Percentiles rank a stretch among this genome's conserved stretches.
Evolutionary conservation across 1,284 basidiomycete species (phyloP).

Genomic region (Thelephora terrestris): DNA sequence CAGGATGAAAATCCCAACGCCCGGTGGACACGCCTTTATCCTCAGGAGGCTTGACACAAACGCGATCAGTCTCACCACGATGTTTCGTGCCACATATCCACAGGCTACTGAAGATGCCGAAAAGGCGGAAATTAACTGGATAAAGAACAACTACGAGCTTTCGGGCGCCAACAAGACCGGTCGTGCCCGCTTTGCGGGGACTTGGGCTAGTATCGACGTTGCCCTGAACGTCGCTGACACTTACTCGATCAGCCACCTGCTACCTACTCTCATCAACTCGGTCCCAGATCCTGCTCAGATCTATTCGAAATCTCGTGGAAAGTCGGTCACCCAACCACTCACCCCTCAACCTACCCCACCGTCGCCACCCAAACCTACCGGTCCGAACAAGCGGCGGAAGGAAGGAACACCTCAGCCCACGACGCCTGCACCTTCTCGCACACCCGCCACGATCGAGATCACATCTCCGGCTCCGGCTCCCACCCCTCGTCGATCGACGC

Average conservation of each 20-base stretch:
- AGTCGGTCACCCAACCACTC: slow-evolving; percentile 18
- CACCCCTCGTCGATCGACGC: slow-evolving; percentile 36
- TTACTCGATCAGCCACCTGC: slow-evolving; percentile 53
- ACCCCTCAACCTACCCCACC: slow-evolving; percentile 13
- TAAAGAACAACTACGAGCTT: slow-evolving; percentile 73
- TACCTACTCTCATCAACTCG: slow-evolving; percentile 62
- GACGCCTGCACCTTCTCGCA: slow-evolving; percentile 7
- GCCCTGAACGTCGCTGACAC: slow-evolving; percentile 55
- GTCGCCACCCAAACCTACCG: slow-evolving; percentile 8
- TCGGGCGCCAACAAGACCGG: slow-evolving; percentile 75
- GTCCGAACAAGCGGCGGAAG: slow-evolving; percentile 54
- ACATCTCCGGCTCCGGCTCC: slow-evolving; percentile 13
- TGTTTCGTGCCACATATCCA: slow-evolving; percentile 97
- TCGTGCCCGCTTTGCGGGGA: slow-evolving; percentile 77
- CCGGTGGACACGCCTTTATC: slow-evolving; percentile 82
- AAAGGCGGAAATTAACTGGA: slow-evolving; percentile 77
- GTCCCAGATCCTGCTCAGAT: slow-evolving; percentile 66
- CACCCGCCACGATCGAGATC: slow-evolving; percentile 8
- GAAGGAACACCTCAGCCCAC: slow-evolving; percentile 42
- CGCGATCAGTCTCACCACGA: slow-evolving; percentile 91
- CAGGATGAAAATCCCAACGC: slow-evolving; percentile 89
- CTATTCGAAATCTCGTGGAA: slow-evolving; percentile 50
- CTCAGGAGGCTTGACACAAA: slow-evolving; percentile 93
- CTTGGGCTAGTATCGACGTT: slow-evolving; percentile 74
- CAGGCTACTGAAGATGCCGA: slow-evolving; percentile 74